Evolutionary conservation across 768 basidiomycete species (phyloP).

Genomic region (Rhodosporidiobolus odoratus): DNA sequence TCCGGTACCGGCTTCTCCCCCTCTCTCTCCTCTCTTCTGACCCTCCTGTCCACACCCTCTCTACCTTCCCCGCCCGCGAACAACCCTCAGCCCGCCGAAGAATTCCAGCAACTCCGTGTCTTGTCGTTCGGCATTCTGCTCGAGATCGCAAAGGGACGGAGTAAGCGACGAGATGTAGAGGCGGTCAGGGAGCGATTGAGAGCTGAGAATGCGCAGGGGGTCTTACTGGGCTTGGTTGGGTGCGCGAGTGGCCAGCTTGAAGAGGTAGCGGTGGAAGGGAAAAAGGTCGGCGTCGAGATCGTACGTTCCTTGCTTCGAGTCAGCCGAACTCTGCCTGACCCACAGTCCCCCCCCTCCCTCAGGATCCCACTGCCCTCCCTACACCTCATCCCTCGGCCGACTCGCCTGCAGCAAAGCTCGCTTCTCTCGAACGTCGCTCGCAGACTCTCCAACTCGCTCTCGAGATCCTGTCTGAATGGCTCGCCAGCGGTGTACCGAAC

Average conservation of each 20-base stretch:
- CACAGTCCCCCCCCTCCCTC: background rate
- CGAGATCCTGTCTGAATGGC: constrained; percentile 44
- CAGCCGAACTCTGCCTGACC: background rate
- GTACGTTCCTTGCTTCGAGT: constrained; percentile 4
- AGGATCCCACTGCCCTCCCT: constrained; percentile 29
- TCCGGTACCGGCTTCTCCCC: constrained; percentile 18
- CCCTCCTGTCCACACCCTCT: constrained; percentile 23
- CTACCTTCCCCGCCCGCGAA: background rate
- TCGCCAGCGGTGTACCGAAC: constrained; percentile 24
- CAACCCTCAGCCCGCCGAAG: background rate
- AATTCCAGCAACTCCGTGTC: constrained; percentile 26
- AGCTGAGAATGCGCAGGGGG: background rate
- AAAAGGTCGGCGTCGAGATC: constrained; percentile 7
- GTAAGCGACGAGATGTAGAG: constrained; percentile 27
- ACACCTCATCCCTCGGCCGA: background rate
- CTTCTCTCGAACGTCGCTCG: constrained; percentile 45
- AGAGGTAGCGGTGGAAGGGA: background rate
- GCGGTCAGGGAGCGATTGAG: constrained; percentile 7
- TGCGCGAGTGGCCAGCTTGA: background rate
- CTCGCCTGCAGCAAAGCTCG: constrained; percentile 33
- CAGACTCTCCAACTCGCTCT: constrained; percentile 47
- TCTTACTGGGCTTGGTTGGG: constrained; percentile 14
- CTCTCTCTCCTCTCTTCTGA: constrained; percentile 23
- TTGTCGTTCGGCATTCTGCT: constrained; percentile 30
- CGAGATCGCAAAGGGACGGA: constrained; percentile 30